Evolutionary conservation across 805 yeast species (phyloP).

Genomic region (Saccharomycopsis malanga): DNA sequence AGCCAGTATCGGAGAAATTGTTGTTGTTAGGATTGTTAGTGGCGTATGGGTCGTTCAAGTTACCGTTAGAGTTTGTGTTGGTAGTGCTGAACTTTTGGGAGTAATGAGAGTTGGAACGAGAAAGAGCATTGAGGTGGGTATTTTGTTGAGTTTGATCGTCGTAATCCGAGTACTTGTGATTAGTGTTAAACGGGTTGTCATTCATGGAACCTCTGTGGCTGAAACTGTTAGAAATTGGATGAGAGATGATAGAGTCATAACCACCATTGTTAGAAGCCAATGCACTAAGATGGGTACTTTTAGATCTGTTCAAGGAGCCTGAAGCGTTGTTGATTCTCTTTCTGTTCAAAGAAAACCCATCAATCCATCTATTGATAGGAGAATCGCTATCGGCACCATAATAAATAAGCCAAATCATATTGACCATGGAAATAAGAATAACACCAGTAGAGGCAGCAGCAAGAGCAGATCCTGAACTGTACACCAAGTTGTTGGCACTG

Average conservation of each 20-base stretch:
- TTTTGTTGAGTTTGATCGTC: conserved; percentile 21
- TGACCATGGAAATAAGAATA: conserved; percentile 72
- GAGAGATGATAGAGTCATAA: conserved; percentile 17
- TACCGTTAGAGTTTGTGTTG: conserved; percentile 8
- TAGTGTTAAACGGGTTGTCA: conserved; percentile 22
- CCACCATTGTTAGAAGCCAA: conserved; percentile 14
- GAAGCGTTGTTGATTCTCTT: conserved; percentile 6
- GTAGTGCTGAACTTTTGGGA: conserved; percentile 20
- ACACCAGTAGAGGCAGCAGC: conserved; percentile 93
- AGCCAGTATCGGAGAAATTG: conserved; percentile 1
- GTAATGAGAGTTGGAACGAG: conserved; percentile 17
- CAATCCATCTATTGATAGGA: conserved; percentile 79
- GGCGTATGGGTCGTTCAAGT: conserved; percentile 6
- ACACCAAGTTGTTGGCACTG: conserved; percentile 73
- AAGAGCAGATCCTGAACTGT: conserved; percentile 52
- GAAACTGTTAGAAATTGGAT: conserved; percentile 20
- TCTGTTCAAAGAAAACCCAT: conserved; percentile 64
- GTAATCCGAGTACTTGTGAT: conserved; percentile 22
- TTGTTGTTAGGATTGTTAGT: background rate
- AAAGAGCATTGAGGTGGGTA: conserved; percentile 20
- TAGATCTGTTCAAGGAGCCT: conserved; percentile 12
- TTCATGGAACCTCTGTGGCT: conserved; percentile 14
- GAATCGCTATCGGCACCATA: conserved; percentile 87
- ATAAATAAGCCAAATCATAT: conserved; percentile 79
- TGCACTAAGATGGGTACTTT: conserved; percentile 12